Evolutionary conservation across 257 asterid genomes (phyloP).

Genomic region (Buddleja alternifolia): DNA sequence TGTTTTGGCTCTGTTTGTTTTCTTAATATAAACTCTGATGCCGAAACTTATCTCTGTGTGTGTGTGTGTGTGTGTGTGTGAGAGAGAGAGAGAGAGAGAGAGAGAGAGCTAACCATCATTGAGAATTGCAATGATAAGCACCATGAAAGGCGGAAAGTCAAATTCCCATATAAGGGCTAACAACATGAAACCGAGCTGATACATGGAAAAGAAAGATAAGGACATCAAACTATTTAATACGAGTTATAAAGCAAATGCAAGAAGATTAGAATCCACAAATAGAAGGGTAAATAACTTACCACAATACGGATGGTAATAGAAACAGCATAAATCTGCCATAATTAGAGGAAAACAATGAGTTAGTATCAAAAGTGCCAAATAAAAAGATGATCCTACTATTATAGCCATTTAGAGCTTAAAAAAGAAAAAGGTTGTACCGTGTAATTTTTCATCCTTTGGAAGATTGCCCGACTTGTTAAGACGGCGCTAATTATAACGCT

Average conservation of each 20-base stretch:
- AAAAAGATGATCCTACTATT: not conserved
- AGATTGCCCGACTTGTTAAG: constrained; percentile 93
- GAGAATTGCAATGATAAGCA: constrained; percentile 96
- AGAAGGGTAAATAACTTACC: constrained; percentile 52
- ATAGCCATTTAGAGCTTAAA: not conserved
- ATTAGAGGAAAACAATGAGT: constrained; percentile 8
- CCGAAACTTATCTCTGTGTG: constrained; percentile 1
- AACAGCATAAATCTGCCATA: constrained; percentile 90
- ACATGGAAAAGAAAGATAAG: constrained; percentile 23
- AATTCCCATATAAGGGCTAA: constrained; percentile 94
- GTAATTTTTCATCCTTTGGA: constrained; percentile 97
- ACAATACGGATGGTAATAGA: constrained; percentile 98
- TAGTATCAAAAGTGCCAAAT: not conserved
- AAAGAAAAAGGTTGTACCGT: constrained; percentile 53
- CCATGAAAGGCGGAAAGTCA: constrained; percentile 99
- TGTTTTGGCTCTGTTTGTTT: not conserved
- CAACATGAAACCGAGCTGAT: constrained; percentile 97
- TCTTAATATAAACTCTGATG: not conserved
- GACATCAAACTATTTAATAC: constrained; percentile 19
- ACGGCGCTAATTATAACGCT: constrained; percentile 99
- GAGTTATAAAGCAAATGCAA: not conserved
- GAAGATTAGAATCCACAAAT: not conserved
- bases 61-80: not conserved
- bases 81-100: constrained; percentile 11
- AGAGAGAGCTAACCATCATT: constrained; percentile 69